phyloP scores from a whole-genome alignment of 306 rosid species.

The Oemleria cerasiformis region DNA sequence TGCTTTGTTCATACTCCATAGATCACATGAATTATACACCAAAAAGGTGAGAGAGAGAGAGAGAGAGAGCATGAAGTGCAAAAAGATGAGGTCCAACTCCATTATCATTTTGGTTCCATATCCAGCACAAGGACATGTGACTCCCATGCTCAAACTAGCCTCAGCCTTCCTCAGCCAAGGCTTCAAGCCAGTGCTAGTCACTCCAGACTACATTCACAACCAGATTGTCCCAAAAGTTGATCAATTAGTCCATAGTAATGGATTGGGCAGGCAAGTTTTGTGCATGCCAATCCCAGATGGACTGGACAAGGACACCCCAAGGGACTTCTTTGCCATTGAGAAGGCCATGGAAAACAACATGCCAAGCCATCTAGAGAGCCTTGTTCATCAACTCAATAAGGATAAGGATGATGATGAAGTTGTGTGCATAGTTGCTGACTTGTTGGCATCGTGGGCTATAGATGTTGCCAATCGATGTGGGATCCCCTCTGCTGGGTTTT shows the following conservation, averaged over 20 bases:
- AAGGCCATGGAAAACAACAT: slow-evolving; percentile 55
- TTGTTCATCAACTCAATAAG: slow-evolving; percentile 21
- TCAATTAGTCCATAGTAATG: background rate
- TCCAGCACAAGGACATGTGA: slow-evolving; percentile 89
- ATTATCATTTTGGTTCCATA: slow-evolving; percentile 63
- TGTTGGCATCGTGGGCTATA: slow-evolving; percentile 78
- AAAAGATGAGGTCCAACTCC: slow-evolving; percentile 27
- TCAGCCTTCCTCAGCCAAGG: slow-evolving; percentile 38
- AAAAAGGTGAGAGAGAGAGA: background rate
- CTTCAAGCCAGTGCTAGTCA: slow-evolving; percentile 40
- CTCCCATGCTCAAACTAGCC: slow-evolving; percentile 78
- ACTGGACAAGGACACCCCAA: slow-evolving; percentile 6
- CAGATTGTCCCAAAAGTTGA: slow-evolving; percentile 18
- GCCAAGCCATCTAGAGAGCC: slow-evolving; percentile 44
- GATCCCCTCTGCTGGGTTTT: slow-evolving; percentile 57
- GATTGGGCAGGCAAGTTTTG: background rate
- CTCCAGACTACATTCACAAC: slow-evolving; percentile 44
- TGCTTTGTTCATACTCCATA: background rate
- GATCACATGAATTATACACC: background rate
- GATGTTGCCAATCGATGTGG: slow-evolving; percentile 39
- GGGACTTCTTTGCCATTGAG: slow-evolving; percentile 68
- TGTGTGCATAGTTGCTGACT: slow-evolving; percentile 58
- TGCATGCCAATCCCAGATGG: slow-evolving; percentile 48
- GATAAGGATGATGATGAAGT: slow-evolving; percentile 20
- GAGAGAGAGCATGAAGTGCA: slow-evolving; percentile 30